These are phyloP conservation scores for Leccinum broughii DNA, from an alignment of 768 basidiomycete genomes.

Conservation along the genomic window DNA sequence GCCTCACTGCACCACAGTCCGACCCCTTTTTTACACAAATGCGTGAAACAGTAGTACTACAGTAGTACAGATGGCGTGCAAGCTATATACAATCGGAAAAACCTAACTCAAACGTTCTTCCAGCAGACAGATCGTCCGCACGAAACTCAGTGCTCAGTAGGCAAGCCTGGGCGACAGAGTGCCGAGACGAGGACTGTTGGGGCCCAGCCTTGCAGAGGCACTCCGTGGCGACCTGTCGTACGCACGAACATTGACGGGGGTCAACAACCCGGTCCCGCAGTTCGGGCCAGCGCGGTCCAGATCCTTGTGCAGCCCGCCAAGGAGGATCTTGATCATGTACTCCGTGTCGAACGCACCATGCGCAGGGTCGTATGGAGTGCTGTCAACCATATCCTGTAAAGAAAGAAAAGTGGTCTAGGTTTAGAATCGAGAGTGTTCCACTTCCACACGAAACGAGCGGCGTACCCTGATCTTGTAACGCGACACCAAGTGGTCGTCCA, in stretches of 20 bases:
- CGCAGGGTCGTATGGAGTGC: constrained; percentile 38
- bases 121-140: background rate
- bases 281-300: constrained; percentile 15
- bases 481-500: constrained; percentile 39
- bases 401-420: background rate
- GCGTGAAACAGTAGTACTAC: too few species aligned
- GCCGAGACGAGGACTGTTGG: constrained; percentile 14
- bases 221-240: background rate
- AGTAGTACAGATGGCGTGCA: background rate
- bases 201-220: constrained; percentile 8
- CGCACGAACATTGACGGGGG: background rate
- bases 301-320: constrained; percentile 27
- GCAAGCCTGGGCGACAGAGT: constrained; percentile 8
- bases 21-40: background rate
- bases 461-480: constrained; percentile 35
- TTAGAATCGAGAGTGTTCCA: background rate
- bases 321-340: constrained; percentile 37
- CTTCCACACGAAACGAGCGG: background rate
- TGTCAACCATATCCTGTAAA: constrained; percentile 47
- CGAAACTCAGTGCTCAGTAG: constrained; percentile 13
- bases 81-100: background rate
- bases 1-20: too few species aligned
- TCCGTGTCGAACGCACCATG: constrained; percentile 34
- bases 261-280: constrained; percentile 11
- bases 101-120: background rate